These are phyloP conservation scores for Diaporthe longicolla DNA, from an alignment of 2,329 filamentous ascomycete species.

Conservation along the genomic window DNA sequence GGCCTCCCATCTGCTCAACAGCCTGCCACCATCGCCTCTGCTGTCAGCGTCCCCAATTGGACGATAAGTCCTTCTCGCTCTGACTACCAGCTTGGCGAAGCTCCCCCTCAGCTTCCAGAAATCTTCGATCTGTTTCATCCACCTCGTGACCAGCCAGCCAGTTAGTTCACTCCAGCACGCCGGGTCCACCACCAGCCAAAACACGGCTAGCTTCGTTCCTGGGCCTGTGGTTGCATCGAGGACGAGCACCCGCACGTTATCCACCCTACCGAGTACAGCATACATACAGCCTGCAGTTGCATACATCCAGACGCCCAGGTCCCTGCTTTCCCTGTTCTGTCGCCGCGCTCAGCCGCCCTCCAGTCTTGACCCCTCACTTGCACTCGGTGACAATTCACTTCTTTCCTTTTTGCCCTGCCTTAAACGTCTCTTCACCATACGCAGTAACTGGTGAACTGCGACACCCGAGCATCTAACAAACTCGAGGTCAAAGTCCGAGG, in stretches of 20 bases:
- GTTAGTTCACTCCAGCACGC: neutral
- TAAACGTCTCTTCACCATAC: neutral
- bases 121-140: conserved; percentile 29
- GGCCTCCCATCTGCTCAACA: neutral
- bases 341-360: conserved; percentile 18
- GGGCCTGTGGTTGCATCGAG: conserved; percentile 17
- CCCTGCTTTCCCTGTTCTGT: neutral
- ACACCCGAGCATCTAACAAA: too few species aligned
- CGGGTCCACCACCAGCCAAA: conserved; percentile 26
- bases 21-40: neutral
- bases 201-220: conserved; percentile 28
- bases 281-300: neutral
- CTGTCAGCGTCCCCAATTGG: conserved; percentile 3
- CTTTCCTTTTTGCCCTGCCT: neutral
- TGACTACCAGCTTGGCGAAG: conserved; percentile 7
- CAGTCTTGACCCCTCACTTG: conserved; percentile 28
- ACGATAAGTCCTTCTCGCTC: neutral
- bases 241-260: neutral
- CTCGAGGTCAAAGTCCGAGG: neutral
- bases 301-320: neutral
- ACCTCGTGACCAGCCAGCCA: conserved; percentile 28
- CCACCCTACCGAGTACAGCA: neutral
- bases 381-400: neutral
- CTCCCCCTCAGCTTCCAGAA: conserved; percentile 28
- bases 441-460: neutral